Evolutionary conservation across 2,329 filamentous ascomycete genomes (phyloP).

Genomic region (Talaromyces sp.): DNA sequence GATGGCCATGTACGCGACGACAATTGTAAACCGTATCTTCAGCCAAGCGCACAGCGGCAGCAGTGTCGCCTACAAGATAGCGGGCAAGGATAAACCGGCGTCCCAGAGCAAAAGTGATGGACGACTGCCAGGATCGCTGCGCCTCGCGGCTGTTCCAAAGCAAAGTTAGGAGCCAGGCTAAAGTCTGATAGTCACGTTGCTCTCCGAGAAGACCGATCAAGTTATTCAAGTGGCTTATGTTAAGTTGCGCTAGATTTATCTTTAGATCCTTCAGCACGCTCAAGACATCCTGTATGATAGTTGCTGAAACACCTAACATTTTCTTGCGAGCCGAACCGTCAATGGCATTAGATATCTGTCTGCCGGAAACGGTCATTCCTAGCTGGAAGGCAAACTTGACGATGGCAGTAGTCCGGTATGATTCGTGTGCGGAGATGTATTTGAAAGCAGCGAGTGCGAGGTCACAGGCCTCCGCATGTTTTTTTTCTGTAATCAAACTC

Average conservation of each 20-base stretch:
- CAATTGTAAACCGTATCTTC: conserved; percentile 55
- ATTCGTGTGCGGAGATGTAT: conserved; percentile 29
- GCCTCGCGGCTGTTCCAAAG: conserved; percentile 44
- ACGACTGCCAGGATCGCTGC: conserved; percentile 38
- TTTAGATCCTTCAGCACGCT: conserved; percentile 35
- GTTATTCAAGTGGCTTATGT: conserved; percentile 38
- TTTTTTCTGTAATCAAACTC: conserved; percentile 23
- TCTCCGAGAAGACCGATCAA: conserved; percentile 42
- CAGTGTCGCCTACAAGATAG: conserved; percentile 43
- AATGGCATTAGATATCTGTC: conserved; percentile 31
- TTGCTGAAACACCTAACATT: conserved; percentile 35
- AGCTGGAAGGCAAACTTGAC: conserved; percentile 33
- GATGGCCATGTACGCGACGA: conserved; percentile 47
- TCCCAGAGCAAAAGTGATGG: conserved; percentile 46
- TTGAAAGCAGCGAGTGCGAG: conserved; percentile 30
- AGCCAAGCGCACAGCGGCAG: conserved; percentile 44
- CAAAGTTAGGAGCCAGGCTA: conserved; percentile 37
- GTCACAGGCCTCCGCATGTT: conserved; percentile 28
- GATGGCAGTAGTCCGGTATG: conserved; percentile 24
- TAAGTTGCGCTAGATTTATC: conserved; percentile 41
- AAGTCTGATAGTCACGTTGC: conserved; percentile 41
- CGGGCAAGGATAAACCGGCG: conserved; percentile 48
- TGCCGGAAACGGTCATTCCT: conserved; percentile 31
- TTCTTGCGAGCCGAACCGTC: conserved; percentile 34
- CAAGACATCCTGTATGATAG: conserved; percentile 40